A percentile compares a stretch with the other conserved stretches of the same genome.
These are phyloP conservation scores for Hyaloscypha variabilis DNA, from an alignment of 495 filamentous ascomycete genomes.

Conservation along the genomic window DNA sequence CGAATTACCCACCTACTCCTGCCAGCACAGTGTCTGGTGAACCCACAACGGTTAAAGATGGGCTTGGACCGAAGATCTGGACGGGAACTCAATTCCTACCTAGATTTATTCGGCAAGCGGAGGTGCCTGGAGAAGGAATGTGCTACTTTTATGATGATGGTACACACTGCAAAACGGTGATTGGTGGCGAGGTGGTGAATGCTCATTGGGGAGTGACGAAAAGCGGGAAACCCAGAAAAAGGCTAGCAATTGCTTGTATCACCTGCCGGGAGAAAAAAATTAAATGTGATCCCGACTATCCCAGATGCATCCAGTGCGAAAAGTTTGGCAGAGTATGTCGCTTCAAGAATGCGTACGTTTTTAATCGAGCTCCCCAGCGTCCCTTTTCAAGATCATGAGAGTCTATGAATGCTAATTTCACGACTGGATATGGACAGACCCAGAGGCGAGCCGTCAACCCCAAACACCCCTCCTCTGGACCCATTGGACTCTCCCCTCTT, in stretches of 20 bases:
- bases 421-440: too few relatives aligned
- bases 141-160: slow-evolving; percentile 91
- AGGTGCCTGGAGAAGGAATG: slow-evolving; percentile 75
- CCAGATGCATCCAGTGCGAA: slow-evolving; percentile 86
- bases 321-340: slow-evolving; percentile 84
- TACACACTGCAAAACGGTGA: slow-evolving; percentile 77
- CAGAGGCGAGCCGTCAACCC: too few relatives aligned
- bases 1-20: slow-evolving; percentile 42
- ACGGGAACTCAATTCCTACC: slow-evolving; percentile 62
- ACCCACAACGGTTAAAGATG: slow-evolving; percentile 49
- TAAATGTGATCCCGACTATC: slow-evolving; percentile 87
- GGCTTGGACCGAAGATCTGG: slow-evolving; percentile 62
- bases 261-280: slow-evolving; percentile 97
- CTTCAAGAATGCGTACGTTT: slow-evolving; percentile 86
- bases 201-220: slow-evolving; percentile 93
- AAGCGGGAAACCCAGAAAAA: slow-evolving; percentile 86
- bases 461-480: too few relatives aligned
- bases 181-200: slow-evolving; percentile 86
- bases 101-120: slow-evolving; percentile 55
- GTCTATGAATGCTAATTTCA: too few relatives aligned
- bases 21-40: slow-evolving; percentile 43
- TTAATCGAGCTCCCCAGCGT: too few relatives aligned
- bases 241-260: slow-evolving; percentile 84
- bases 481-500: too few relatives aligned
- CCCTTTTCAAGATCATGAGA: too few relatives aligned